These are phyloP conservation scores for Alternaria sp. DNA, from an alignment of 2,329 filamentous ascomycete species.

Conservation along the genomic window DNA sequence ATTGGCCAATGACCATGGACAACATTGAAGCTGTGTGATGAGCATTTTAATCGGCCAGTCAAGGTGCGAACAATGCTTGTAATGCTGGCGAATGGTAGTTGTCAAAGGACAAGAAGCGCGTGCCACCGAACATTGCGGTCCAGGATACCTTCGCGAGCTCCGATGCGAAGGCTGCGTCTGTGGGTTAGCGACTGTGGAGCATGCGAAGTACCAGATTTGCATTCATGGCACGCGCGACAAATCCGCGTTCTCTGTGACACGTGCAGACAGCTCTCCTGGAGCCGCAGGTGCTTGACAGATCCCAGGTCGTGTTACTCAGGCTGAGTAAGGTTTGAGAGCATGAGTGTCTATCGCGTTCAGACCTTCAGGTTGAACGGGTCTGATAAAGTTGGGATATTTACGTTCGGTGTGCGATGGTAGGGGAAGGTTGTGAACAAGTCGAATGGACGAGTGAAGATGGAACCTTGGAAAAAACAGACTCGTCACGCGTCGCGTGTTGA, in stretches of 20 bases:
- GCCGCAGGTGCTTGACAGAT: background rate
- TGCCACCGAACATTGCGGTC: background rate
- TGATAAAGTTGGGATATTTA: background rate
- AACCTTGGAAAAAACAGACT: background rate
- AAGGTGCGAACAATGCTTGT: background rate
- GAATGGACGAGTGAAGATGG: background rate
- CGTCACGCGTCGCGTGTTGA: background rate
- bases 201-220: background rate
- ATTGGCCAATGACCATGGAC: background rate
- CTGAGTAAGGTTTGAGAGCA: background rate
- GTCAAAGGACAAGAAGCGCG: background rate
- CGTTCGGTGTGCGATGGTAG: background rate
- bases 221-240: background rate
- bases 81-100: background rate
- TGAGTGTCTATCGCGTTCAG: background rate
- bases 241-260: background rate
- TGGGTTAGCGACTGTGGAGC: background rate
- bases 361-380: accelerated
- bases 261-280: background rate
- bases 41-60: background rate
- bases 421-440: background rate
- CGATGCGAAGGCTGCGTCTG: background rate
- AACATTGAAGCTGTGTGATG: background rate
- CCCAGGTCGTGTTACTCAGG: background rate
- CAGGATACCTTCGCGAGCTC: background rate